Conservation (phyloP, 1,139 yeast genomes). For the Debaryomyces subglobosus region DNA sequence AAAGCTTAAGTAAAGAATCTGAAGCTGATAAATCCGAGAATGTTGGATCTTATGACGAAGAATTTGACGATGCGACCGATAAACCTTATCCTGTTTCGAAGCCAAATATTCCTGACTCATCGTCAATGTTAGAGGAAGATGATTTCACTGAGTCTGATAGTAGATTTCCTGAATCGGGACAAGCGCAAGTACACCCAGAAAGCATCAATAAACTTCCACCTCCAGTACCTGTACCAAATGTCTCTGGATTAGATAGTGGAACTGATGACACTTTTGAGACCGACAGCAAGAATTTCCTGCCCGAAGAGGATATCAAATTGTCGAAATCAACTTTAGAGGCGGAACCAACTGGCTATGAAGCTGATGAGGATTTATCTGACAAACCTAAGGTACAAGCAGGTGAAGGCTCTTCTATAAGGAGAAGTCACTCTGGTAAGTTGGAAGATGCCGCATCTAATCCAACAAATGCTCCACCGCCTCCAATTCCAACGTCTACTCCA, state of each 20-base stretch:
- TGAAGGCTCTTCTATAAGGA: constrained; percentile 13
- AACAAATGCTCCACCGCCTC: constrained; percentile 14
- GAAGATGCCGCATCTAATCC: background rate
- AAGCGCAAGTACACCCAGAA: constrained; percentile 11
- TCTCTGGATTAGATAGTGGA: constrained; percentile 22
- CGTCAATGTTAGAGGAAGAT: constrained; percentile 36
- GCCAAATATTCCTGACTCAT: constrained; percentile 22
- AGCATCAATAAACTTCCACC: background rate
- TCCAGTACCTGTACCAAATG: constrained; percentile 1
- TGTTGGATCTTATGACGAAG: constrained; percentile 8
- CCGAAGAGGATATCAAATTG: constrained; percentile 15
- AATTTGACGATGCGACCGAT: constrained; percentile 10
- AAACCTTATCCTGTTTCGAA: background rate
- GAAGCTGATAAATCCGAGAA: background rate
- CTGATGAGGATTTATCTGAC: constrained; percentile 48
- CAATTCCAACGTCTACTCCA: constrained; percentile 20
- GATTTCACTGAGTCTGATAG: constrained; percentile 27
- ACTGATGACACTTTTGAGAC: constrained; percentile 15
- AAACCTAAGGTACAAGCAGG: constrained; percentile 17
- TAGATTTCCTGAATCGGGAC: constrained; percentile 5
- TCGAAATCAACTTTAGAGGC: constrained; percentile 22
- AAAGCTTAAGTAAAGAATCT: background rate
- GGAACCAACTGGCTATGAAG: constrained; percentile 47
- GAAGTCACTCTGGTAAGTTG: constrained; percentile 5
- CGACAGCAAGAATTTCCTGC: constrained; percentile 4